Conservation (phyloP, 23 red algal species). For the Pyropia haitanensis region DNA sequence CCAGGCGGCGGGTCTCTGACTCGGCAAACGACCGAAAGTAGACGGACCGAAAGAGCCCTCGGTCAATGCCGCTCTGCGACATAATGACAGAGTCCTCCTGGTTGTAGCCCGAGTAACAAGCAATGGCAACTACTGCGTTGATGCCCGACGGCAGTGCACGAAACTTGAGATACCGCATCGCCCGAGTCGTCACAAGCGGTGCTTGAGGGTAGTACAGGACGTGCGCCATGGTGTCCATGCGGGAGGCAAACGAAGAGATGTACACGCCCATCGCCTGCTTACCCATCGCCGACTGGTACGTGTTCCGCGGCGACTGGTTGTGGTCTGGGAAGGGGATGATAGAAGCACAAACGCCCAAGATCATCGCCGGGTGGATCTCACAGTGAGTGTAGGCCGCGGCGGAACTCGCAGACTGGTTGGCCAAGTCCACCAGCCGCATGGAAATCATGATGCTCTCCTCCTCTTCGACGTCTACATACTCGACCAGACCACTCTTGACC, state of each 20-base stretch:
- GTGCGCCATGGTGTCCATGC: conserved; percentile 99
- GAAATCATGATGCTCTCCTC: conserved; percentile 99
- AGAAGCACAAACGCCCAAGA: conserved; percentile 97
- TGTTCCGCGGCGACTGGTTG: conserved; percentile 98
- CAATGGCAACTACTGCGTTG: conserved; percentile 96
- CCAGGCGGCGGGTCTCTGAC: conserved; percentile 70
- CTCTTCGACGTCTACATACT: conserved; percentile 94
- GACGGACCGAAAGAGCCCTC: conserved; percentile 89
- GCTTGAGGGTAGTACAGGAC: conserved; percentile 98
- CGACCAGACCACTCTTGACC: conserved; percentile 60
- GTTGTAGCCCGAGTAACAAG: conserved; percentile 99
- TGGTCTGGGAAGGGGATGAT: conserved; percentile 99
- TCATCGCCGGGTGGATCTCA: conserved; percentile 98
- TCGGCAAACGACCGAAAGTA: conserved; percentile 83
- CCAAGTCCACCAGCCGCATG: conserved; percentile 75
- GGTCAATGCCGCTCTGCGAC: conserved; percentile 88
- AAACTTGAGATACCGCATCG: conserved; percentile 97
- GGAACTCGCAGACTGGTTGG: conserved; percentile 27
- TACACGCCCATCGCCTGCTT: conserved; percentile 99
- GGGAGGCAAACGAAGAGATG: conserved; percentile 81
- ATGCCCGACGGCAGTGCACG: conserved; percentile 93
- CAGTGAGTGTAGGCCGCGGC: conserved; percentile 82
- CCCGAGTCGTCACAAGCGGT: conserved; percentile 84
- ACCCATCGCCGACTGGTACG: conserved; percentile 99
- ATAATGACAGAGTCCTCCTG: conserved; percentile 99